Evolutionary conservation across 106 monocot species (phyloP), one percentile per base, ranked within the genome.

Genomic region (Phalaenopsis equestris): DNA sequence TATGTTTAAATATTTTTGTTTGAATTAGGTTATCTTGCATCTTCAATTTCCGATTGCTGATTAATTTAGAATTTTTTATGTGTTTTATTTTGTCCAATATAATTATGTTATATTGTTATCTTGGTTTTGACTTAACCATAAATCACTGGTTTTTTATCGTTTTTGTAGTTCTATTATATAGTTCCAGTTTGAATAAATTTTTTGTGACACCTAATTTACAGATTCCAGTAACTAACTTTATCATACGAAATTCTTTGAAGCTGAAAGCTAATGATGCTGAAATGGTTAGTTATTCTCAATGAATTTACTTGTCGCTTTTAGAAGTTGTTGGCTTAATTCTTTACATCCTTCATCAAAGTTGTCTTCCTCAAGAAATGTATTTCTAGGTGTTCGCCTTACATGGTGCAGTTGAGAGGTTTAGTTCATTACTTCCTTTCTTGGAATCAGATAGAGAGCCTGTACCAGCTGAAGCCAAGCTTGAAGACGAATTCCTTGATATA

Each of bases 201-300:
- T 70, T 38, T 16, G n/a, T 23, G 73, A 9, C 42, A 30, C 55
- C 43, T 41, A 16, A 83, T 88, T 42, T 85, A 74, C 83, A 94
- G 93, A 77, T 90, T 83, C 86, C 91, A 80, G 88, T 90, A 49
- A 18, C 87, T 7, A 94, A 82, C 67, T 85, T 88, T 80, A 91
- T 95, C 14, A 81, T 99, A 72, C 81, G 84, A 36, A 88, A 88
- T 82, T 99, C 98, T 42, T 86, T 99, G 56, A 99, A 99, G 83
- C 85, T 95, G 23, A 93, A 99, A 82, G 78, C 84, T 73, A 91
- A 83, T 88, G 92, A 99, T 86, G 89, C 91, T 80, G 93, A 99
- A 48, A 95, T 72, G 86, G 95, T 94, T 41, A 46, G 82, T 79
- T 42, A 37, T 15, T 42, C 23, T 55, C 52, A 23, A 17, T 41